Evolutionary conservation across 2,329 filamentous ascomycete genomes (phyloP), one percentile per base, ranked within the genome.

Genomic region (Colletotrichum endophyticum): DNA sequence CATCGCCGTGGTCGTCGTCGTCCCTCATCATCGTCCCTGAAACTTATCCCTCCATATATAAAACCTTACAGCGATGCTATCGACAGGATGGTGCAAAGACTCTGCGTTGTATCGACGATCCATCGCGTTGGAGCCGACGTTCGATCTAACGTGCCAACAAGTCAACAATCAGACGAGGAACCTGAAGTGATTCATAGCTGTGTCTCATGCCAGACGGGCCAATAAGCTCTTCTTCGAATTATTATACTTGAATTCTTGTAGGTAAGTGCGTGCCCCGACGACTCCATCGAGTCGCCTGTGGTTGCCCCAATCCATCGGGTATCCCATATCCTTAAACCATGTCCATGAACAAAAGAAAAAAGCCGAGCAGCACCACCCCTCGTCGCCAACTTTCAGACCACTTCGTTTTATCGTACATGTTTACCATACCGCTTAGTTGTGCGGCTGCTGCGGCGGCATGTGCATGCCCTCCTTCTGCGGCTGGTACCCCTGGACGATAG

Each of bases 391-490:
- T n/a, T 16, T n/a, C 53, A 9, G 19, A 49, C 9, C 11, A 0
- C 53, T 5, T 57, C 25, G 5, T 62, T n/a, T 25, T 11, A 19
- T 32, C 28, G 28, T 27, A 25, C 22, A 30, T 15, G 19, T 6
- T 6, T 2, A 16, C 19, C 9, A 3, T 22, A 7, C 28, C 13
- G 22, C 15, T 57, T 73, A 76, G 32, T 68, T 75, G 30, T 53
- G 56, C 56, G 27, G 22, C 15, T 67, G 44, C 27, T 73, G 76
- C 62, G 63, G 71, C n/a, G 64, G 84, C 84, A 86, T 84, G 19
- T 80, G 75, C 86, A 87, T 87, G 27, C 81, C 83, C 72, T 84
- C 80, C 78, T 84, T 83, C 73, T 85, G 81, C 62, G 81, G 72
- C 78, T 86, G 84, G 74, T 87, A 87, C 36, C 80, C 82, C 77